These are phyloP conservation scores for Dryas octopetala DNA, from an alignment of 306 rosid species.

Conservation along the genomic window DNA sequence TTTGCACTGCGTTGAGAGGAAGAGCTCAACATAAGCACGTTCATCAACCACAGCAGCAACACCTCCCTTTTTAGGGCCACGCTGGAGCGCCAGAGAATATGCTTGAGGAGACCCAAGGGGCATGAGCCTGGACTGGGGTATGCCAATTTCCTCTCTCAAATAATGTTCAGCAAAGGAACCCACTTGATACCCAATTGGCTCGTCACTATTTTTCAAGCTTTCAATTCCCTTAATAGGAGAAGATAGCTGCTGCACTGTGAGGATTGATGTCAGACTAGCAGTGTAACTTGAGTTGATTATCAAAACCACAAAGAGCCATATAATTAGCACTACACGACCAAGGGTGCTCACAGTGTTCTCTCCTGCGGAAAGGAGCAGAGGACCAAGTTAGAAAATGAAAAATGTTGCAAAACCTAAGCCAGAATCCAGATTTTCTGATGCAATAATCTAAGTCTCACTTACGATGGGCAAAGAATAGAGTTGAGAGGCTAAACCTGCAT, in stretches of 20 bases:
- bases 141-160: constrained; percentile 70
- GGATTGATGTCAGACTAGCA: constrained; percentile 97
- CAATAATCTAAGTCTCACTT: constrained; percentile 37
- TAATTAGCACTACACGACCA: constrained; percentile 74
- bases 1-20: constrained; percentile 79
- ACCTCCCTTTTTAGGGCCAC: constrained; percentile 81
- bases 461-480: constrained; percentile 93
- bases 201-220: constrained; percentile 55
- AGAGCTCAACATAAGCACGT: constrained; percentile 65
- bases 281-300: constrained; percentile 95
- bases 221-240: constrained; percentile 80
- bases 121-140: constrained; percentile 69
- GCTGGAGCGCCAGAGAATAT: constrained; percentile 69
- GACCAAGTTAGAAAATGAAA: constrained; percentile 16
- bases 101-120: constrained; percentile 81
- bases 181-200: constrained; percentile 81
- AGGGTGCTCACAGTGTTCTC: constrained; percentile 91
- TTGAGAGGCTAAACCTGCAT: constrained; percentile 97
- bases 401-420: constrained; percentile 12
- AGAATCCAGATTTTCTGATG: neutral
- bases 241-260: constrained; percentile 84
- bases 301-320: constrained; percentile 97
- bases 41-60: constrained; percentile 95
- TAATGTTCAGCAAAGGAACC: constrained; percentile 86
- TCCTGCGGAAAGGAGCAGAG: constrained; percentile 52